Conservation (phyloP, 352 stramenopile species). For the Phytophthora nicotianae region DNA sequence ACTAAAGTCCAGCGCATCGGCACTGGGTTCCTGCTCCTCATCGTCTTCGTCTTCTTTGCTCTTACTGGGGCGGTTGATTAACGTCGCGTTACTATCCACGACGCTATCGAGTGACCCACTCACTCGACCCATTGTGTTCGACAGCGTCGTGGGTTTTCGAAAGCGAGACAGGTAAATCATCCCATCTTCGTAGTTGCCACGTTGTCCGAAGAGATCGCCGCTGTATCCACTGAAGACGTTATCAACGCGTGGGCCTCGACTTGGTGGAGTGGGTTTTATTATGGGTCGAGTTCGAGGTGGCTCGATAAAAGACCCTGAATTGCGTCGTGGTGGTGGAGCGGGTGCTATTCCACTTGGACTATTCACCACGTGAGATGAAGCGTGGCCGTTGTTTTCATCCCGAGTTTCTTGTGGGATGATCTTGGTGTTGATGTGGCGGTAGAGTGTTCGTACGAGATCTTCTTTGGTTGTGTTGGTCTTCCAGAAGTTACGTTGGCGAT, state of each 20-base stretch:
- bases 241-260: conserved; percentile 35
- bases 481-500: conserved; percentile 91
- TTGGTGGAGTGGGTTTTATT: conserved; percentile 27
- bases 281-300: conserved; percentile 67
- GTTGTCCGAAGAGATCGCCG: conserved; percentile 85
- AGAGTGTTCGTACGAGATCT: conserved; percentile 84
- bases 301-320: conserved; percentile 36
- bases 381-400: conserved; percentile 44
- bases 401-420: conserved; percentile 72
- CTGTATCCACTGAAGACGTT: conserved; percentile 68
- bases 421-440: conserved; percentile 89
- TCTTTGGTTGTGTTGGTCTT: conserved; percentile 90
- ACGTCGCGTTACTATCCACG: conserved; percentile 16
- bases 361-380: conserved; percentile 22
- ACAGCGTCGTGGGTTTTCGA: conserved; percentile 53
- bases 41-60: conserved; percentile 45
- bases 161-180: conserved; percentile 91
- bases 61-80: conserved; percentile 47
- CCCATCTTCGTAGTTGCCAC: conserved; percentile 82
- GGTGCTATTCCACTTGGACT: conserved; percentile 29
- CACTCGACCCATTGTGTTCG: conserved; percentile 21
- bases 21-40: conserved; percentile 46
- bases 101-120: conserved; percentile 31
- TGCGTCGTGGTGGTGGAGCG: conserved; percentile 41
- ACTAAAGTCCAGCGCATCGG: conserved; percentile 46